Percentiles rank a stretch among this genome's conserved stretches.
Evolutionary conservation across 2,329 filamentous ascomycete genomes (phyloP).

Genomic region (Monosporascus sp.): DNA sequence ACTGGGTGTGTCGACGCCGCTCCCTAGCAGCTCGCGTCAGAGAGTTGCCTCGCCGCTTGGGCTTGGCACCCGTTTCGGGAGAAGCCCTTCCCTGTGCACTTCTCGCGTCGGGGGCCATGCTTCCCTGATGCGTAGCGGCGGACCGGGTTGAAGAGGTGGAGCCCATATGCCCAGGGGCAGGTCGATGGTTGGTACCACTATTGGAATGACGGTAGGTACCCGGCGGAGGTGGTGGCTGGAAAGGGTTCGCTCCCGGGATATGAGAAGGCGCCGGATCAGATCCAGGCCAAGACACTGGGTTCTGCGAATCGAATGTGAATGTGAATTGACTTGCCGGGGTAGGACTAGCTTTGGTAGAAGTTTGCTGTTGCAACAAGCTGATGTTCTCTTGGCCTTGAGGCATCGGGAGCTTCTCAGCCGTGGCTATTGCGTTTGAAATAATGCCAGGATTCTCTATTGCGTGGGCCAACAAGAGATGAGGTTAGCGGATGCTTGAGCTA

Average conservation of each 20-base stretch:
- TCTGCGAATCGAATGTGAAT: conserved; percentile 90
- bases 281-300: conserved; percentile 72
- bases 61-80: conserved; percentile 43
- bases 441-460: conserved; percentile 60
- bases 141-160: conserved; percentile 9
- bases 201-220: conserved; percentile 12
- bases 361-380: conserved; percentile 69
- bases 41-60: conserved; percentile 64
- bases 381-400: conserved; percentile 69
- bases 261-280: conserved; percentile 29
- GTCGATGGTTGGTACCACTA: conserved; percentile 7
- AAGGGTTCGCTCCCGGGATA: conserved; percentile 24
- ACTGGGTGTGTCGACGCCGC: conserved; percentile 70
- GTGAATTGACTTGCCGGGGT: conserved; percentile 81
- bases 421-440: conserved; percentile 88
- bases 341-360: conserved; percentile 54
- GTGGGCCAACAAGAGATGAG: conserved; percentile 2
- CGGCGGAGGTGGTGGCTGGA: conserved; percentile 13
- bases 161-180: conserved; percentile 10
- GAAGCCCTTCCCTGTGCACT: conserved; percentile 32
- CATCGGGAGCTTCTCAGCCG: conserved; percentile 65
- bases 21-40: conserved; percentile 70
- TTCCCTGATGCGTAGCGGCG: conserved; percentile 8
- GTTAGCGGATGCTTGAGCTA: conserved; percentile 12
- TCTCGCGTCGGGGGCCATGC: conserved; percentile 23